Base-by-base conservation (phyloP, 306 rosid genomes). In the Arachis stenosperma region DNA sequence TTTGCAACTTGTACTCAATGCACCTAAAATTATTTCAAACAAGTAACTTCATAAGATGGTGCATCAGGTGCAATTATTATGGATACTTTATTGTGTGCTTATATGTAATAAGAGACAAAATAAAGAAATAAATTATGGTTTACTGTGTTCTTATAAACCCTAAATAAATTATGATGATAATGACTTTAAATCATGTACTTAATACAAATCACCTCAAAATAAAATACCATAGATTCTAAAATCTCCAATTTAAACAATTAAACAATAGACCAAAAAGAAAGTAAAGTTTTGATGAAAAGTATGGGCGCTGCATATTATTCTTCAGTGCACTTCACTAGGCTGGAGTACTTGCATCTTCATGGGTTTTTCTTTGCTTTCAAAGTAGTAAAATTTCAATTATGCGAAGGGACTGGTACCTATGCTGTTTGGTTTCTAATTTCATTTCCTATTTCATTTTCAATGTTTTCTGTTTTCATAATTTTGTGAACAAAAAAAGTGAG, bases 281-380 rank as follows among this genome's bases (percentile, higher is more conserved):
- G 46, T 30, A 0, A 36, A 36, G 44, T 6, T 12, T 60, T 44
- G 29, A 44, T 44, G 55, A 9, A 13, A 48, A 3, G 29, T 51
- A 50, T 4, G 37, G 37, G 37, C 37, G 37, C 37, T 2, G 4
- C 70, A 37, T 50, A 11, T 8, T 37, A 50, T 51, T 51, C 61
- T 73, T 61, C 40, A 36, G 42, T 48, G 60, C 77, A 73, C 50
- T 62, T 40, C 14, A 6, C 13, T 51, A 44, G 47, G 52, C 33
- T 39, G 55, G 54, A 62, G 64, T 39, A 52, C 62, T 50, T 73
- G 78, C 63, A 51, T 61, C 36, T 73, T 61, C 70, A 50, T 36
- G 42, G 65, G 14, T 6, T 52, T 37, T 40, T 15, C 52, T 8
- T 36, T 73, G 61, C 70, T 6, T 29, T 7, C 40, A 62, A 61